Conservation (phyloP, 2,329 filamentous ascomycete genomes). For the Pseudocercospora macadamiae region DNA sequence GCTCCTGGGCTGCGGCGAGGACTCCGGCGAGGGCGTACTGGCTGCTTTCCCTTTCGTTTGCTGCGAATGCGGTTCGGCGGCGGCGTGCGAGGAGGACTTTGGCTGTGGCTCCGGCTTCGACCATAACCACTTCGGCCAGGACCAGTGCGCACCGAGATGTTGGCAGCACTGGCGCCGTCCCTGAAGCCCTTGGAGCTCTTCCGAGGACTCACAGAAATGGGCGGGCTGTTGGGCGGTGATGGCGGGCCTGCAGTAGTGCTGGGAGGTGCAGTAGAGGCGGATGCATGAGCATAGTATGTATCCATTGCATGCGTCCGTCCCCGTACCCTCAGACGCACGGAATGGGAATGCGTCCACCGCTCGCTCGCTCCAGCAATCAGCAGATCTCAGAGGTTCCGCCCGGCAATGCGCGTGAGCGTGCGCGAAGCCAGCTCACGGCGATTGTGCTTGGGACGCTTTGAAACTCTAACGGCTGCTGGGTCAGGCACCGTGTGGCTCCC, state of each 20-base stretch:
- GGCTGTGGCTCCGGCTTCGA: slow-evolving; percentile 6
- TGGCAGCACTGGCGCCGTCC: background rate
- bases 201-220: slow-evolving; percentile 3
- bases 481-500: background rate
- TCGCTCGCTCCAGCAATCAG: background rate
- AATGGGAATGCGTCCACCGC: background rate
- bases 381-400: slow-evolving; percentile 4
- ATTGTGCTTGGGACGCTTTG: background rate
- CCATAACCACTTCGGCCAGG: background rate
- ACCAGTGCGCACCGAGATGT: background rate
- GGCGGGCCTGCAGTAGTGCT: slow-evolving; percentile 5
- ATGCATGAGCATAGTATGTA: slow-evolving; percentile 6
- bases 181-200: slow-evolving; percentile 6
- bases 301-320: background rate
- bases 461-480: background rate
- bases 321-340: background rate
- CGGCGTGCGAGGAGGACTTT: slow-evolving; percentile 20
- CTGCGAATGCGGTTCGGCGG: slow-evolving; percentile 12
- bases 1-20: slow-evolving; percentile 10
- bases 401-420: background rate
- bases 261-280: slow-evolving; percentile 1
- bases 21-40: slow-evolving; percentile 12
- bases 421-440: slow-evolving; percentile 1
- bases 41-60: slow-evolving; percentile 18
- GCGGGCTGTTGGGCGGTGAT: slow-evolving; percentile 7